A percentile compares a stretch with the other conserved stretches of the same genome.
Evolutionary conservation across 495 filamentous ascomycete genomes (phyloP).

Genomic region (Chaetomidium leptoderma): DNA sequence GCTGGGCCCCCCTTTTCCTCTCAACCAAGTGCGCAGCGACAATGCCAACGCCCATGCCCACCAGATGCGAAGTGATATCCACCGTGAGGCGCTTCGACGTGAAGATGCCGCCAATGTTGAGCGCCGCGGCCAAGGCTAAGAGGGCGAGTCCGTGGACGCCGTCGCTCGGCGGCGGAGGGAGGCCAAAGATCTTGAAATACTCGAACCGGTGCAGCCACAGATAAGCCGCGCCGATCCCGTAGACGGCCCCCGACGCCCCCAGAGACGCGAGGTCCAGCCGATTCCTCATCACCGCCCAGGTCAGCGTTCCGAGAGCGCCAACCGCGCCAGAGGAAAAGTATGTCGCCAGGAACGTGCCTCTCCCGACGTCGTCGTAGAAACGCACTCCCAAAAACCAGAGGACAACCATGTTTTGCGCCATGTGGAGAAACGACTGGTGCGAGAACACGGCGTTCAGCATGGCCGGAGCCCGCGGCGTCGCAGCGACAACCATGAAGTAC

Average conservation of each 20-base stretch:
- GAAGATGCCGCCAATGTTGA: conserved; percentile 46
- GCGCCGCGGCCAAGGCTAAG: conserved; percentile 41
- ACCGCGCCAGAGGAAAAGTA: conserved; percentile 66
- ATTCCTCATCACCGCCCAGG: conserved; percentile 50
- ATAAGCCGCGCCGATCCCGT: conserved; percentile 63
- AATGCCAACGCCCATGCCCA: conserved; percentile 56
- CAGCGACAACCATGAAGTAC: conserved; percentile 69
- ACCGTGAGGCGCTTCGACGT: conserved; percentile 34
- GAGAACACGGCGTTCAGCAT: conserved; percentile 73
- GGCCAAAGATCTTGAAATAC: conserved; percentile 48
- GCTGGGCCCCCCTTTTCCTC: conserved; percentile 23
- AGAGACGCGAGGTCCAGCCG: conserved; percentile 42
- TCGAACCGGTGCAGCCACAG: conserved; percentile 60
- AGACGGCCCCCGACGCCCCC: conserved; percentile 71
- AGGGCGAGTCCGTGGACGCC: conserved; percentile 49
- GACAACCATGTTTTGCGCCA: conserved; percentile 64
- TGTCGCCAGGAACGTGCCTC: conserved; percentile 76
- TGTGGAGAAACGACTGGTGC: conserved; percentile 63
- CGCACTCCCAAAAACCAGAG: conserved; percentile 49
- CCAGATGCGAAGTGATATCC: conserved; percentile 71
- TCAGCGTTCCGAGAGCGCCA: conserved; percentile 61
- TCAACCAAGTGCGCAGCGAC: conserved; percentile 34
- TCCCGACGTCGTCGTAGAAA: conserved; percentile 81
- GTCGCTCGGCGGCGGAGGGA: conserved; percentile 48
- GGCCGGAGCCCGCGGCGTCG: conserved; percentile 59